Evolutionary conservation across 75 land plant genomes (phyloP), one percentile per base, ranked within the genome.

Genomic region (Cunninghamia lanceolata): DNA sequence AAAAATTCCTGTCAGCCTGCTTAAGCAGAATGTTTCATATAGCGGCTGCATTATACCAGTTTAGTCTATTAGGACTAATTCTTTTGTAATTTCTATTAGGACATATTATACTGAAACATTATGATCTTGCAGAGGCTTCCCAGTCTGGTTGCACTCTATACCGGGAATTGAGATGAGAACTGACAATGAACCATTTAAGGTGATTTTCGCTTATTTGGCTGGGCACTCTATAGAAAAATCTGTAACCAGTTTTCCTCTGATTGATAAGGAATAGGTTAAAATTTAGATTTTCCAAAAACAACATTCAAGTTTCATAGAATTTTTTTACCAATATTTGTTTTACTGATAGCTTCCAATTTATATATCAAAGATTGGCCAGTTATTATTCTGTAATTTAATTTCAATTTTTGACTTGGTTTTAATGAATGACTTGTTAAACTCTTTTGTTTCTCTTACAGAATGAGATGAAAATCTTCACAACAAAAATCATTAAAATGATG

Each of bases 141-240:
- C 99, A 13, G 90, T 90, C 28, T 98, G 99, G 99, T 75, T 98
- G 85, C 92, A 91, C 43, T 89, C 91, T 45, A 81, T 97, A 34
- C 97, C 95, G 9, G 97, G 96, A 28, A 87, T 96, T 83, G 87
- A 89, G 83, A 45, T 98, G 75, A 86, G 99, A 53, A 98, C 99
- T 4, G 87, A 88, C 66, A 98, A 98, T 86, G 79, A 92, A 54
- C 91, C 93, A 7, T 98, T 90, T 59, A 94, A 93, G 99, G 99
- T 96, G 46, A 87, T 28, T 63, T 63, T 56, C 5, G 73, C 2
- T 17, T n/a, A 25, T 13, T 50, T 7, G 35, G 39, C 36, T 83
- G 0, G 25, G 9, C 4, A 35, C 15, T 52, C 35, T 54, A 21
- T 50, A 38, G 84, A 34, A 7, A 30, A 84, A 53, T 47, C 9